These are phyloP conservation scores for Circinella umbellata DNA, from an alignment of 371 early-diverging fungal genomes.

Conservation along the genomic window DNA sequence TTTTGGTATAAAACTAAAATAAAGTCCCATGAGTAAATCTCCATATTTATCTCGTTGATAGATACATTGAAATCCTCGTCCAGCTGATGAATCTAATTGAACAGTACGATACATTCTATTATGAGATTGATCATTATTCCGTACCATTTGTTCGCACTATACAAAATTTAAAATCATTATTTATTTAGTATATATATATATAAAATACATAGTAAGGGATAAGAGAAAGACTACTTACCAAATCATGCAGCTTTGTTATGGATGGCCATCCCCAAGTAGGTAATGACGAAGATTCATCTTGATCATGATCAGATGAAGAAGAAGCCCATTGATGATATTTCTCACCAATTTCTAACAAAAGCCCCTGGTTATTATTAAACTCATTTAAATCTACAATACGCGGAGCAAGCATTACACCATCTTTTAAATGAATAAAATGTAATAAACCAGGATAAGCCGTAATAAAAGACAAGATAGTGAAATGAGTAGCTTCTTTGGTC, in stretches of 20 bases:
- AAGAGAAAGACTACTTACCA: slow-evolving; percentile 22
- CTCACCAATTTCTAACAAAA: slow-evolving; percentile 34
- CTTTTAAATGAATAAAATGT: slow-evolving; percentile 48
- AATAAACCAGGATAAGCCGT: slow-evolving; percentile 47
- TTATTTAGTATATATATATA: background rate
- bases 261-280: slow-evolving; percentile 33
- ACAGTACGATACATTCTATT: background rate
- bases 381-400: slow-evolving; percentile 40
- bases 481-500: slow-evolving; percentile 52
- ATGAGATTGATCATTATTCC: background rate
- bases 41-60: slow-evolving; percentile 24
- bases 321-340: slow-evolving; percentile 23
- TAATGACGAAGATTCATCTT: background rate
- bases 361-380: slow-evolving; percentile 36
- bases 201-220: background rate
- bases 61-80: slow-evolving; percentile 25
- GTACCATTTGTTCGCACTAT: slow-evolving; percentile 5
- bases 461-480: slow-evolving; percentile 49
- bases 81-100: background rate
- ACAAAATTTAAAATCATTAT: no score
- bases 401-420: slow-evolving; percentile 39
- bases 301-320: background rate
- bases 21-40: slow-evolving; percentile 36
- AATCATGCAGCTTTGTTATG: slow-evolving; percentile 18
- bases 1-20: slow-evolving; percentile 37